Conservation (phyloP, 306 rosid genomes). For the Hippophae tibetana region DNA sequence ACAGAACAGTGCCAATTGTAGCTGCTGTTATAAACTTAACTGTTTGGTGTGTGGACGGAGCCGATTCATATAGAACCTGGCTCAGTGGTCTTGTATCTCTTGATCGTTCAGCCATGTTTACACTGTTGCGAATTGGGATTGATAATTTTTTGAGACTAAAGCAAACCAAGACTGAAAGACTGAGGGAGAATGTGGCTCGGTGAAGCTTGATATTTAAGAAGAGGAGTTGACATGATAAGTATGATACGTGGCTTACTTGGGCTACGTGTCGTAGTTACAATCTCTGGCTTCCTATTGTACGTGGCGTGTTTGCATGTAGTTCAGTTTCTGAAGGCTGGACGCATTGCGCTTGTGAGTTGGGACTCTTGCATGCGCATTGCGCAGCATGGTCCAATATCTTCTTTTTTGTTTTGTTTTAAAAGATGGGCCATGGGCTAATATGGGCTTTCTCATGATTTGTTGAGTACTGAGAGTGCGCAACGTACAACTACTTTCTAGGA, state of each 20-base stretch:
- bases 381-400: background rate
- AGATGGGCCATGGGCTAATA: no score
- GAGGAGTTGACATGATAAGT: background rate
- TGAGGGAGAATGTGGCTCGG: background rate
- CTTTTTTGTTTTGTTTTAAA: no score
- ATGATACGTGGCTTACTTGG: background rate
- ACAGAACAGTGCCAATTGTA: constrained; percentile 38
- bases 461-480: no score
- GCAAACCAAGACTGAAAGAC: background rate
- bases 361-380: background rate
- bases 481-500: no score
- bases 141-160: no score
- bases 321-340: constrained; percentile 12
- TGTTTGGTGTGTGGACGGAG: constrained; percentile 27
- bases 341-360: constrained; percentile 22
- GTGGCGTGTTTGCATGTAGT: constrained; percentile 39
- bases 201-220: background rate
- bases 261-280: background rate
- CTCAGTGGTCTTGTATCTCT: background rate
- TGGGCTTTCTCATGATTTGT: no score
- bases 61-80: constrained; percentile 3
- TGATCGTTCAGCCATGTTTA: constrained; percentile 14
- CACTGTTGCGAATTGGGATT: background rate
- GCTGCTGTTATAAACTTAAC: constrained; percentile 43
- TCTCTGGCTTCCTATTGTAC: constrained; percentile 13